phyloP scores from a whole-genome alignment of 345 rosid genomes.

The Chamaenerion angustifolium region DNA sequence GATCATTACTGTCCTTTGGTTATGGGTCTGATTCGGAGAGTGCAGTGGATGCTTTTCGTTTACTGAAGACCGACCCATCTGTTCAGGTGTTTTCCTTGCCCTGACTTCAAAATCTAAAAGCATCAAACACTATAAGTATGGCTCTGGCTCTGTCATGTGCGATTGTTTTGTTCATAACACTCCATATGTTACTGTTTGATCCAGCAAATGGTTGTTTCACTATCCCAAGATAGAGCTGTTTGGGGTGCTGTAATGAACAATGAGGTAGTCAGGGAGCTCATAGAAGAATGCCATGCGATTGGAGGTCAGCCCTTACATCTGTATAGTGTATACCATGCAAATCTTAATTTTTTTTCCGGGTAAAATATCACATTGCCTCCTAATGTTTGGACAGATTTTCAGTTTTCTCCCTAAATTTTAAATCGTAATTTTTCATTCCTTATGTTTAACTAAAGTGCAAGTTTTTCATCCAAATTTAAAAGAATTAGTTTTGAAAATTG shows the following conservation, averaged over 20 bases:
- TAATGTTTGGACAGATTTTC: too few species aligned
- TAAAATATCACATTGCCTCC: too few species aligned
- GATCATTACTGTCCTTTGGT: slow-evolving; percentile 37
- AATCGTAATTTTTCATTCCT: too few species aligned
- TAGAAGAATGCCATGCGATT: slow-evolving; percentile 44
- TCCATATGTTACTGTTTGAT: neutral
- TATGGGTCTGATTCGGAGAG: slow-evolving; percentile 11
- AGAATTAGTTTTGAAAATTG: too few species aligned
- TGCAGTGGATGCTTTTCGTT: slow-evolving; percentile 61
- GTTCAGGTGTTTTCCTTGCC: slow-evolving; percentile 42
- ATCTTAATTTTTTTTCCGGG: too few species aligned
- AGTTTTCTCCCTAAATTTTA: too few species aligned
- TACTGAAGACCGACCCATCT: slow-evolving; percentile 68
- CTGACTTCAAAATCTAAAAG: neutral
- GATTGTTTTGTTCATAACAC: too few species aligned
- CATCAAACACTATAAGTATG: too few species aligned
- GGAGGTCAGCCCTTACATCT: neutral
- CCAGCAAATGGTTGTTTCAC: slow-evolving; percentile 74
- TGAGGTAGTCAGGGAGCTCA: slow-evolving; percentile 60
- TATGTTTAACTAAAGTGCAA: too few species aligned
- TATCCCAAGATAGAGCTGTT: slow-evolving; percentile 70
- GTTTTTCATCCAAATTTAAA: too few species aligned
- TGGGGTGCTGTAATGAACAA: slow-evolving; percentile 85
- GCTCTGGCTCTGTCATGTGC: too few species aligned
- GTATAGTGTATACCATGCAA: too few species aligned